A percentile compares a stretch with the other conserved stretches of the same genome.
Conservation (phyloP, 192 early-diverging fungal species). For the Podila horticola region DNA sequence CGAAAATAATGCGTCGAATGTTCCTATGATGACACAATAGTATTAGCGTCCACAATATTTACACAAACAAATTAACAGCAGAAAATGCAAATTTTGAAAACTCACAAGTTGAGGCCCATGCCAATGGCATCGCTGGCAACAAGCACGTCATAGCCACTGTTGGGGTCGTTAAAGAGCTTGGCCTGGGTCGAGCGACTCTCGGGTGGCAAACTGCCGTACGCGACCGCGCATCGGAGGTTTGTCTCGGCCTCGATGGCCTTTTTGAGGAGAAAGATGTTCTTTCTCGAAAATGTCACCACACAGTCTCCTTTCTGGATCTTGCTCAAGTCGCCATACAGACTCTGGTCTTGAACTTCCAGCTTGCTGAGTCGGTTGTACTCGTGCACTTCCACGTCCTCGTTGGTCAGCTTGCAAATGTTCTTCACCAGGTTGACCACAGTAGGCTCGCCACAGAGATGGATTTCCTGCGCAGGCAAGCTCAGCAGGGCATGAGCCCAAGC, state of each 20-base stretch:
- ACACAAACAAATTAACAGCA: background rate
- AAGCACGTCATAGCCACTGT: constrained; percentile 80
- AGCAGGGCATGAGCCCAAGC: constrained; percentile 94
- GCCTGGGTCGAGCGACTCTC: constrained; percentile 93
- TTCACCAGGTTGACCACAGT: constrained; percentile 85
- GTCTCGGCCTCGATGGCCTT: constrained; percentile 79
- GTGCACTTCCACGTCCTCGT: constrained; percentile 84
- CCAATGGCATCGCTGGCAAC: constrained; percentile 97
- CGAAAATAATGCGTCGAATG: constrained; percentile 91
- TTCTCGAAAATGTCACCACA: constrained; percentile 89
- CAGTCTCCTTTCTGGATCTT: constrained; percentile 85
- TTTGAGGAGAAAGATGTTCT: constrained; percentile 83
- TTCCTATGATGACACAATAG: constrained; percentile 62
- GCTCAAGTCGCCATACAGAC: constrained; percentile 64
- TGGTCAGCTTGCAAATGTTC: constrained; percentile 72
- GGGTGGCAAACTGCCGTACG: constrained; percentile 94
- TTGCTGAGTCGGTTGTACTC: constrained; percentile 82
- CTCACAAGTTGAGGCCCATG: constrained; percentile 95
- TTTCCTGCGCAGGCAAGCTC: constrained; percentile 61
- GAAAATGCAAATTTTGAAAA: background rate
- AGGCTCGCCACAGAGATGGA: constrained; percentile 95
- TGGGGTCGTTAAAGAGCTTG: constrained; percentile 87
- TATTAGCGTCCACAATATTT: background rate
- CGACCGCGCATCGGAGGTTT: constrained; percentile 84
- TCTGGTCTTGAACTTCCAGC: constrained; percentile 62